phyloP scores from a whole-genome alignment of 495 filamentous ascomycete genomes.

The Penicillium waksmanii region DNA sequence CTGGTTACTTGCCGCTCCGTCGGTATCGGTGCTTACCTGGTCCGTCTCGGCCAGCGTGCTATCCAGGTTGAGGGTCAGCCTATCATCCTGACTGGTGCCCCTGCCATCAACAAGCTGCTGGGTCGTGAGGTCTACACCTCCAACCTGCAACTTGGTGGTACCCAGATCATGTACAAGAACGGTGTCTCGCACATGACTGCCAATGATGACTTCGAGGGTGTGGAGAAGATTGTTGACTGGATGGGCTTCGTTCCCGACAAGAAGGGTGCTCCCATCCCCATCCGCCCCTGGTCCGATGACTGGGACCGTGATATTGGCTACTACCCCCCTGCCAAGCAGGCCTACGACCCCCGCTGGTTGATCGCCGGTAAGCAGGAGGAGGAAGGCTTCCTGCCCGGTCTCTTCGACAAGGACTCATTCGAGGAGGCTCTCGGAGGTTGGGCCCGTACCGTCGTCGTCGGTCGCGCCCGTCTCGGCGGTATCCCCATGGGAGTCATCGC shows the following conservation, averaged over 20 bases:
- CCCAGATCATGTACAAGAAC: conserved; percentile 99
- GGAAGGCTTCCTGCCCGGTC: conserved; percentile 83
- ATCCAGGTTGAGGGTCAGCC: conserved; percentile 99
- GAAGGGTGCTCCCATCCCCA: conserved; percentile 85
- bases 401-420: conserved; percentile 96
- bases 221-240: conserved; percentile 97
- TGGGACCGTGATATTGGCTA: conserved; percentile 94
- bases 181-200: conserved; percentile 99
- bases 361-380: conserved; percentile 89
- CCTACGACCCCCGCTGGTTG: conserved; percentile 93
- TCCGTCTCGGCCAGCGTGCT: conserved; percentile 94
- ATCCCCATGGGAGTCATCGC: conserved; percentile 99
- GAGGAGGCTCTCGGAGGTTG: conserved; percentile 96
- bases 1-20: conserved; percentile 97
- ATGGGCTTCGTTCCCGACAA: conserved; percentile 95
- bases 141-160: conserved; percentile 97
- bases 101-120: conserved; percentile 96
- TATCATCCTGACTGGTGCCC: conserved; percentile 97
- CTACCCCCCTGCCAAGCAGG: conserved; percentile 80
- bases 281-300: conserved; percentile 78
- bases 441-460: conserved; percentile 95
- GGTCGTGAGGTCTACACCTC: conserved; percentile 98
- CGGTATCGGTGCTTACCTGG: conserved; percentile 97
- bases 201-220: conserved; percentile 95
- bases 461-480: conserved; percentile 93